phyloP scores from a whole-genome alignment of 2,329 filamentous ascomycete species.

The Plectosphaerella plurivora region DNA sequence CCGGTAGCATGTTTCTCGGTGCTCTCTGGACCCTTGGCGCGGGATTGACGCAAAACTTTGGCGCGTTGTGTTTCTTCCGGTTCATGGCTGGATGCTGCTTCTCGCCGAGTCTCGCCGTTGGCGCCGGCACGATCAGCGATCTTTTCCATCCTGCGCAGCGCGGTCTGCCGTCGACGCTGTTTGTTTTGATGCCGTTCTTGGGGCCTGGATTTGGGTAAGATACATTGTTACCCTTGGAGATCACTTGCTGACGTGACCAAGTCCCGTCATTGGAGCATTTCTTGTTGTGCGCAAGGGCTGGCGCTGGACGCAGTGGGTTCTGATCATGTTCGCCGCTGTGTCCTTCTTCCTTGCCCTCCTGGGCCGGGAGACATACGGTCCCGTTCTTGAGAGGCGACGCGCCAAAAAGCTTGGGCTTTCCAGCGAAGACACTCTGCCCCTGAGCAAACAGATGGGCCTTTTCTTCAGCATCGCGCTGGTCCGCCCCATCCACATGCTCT shows the following conservation, averaged over 20 bases:
- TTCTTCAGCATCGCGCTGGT: conserved; percentile 40
- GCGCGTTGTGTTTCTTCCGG: conserved; percentile 45
- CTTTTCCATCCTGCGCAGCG: conserved; percentile 37
- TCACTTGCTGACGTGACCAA: conserved; percentile 15
- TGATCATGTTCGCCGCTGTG: conserved; percentile 30
- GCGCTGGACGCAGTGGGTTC: conserved; percentile 50
- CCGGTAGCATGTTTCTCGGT: conserved; percentile 38
- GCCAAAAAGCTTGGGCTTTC: conserved; percentile 28
- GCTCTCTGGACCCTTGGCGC: conserved; percentile 53
- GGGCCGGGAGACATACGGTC: conserved; percentile 50
- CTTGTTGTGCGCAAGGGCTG: conserved; percentile 39
- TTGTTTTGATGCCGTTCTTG: conserved; percentile 47
- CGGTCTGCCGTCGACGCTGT: conserved; percentile 37
- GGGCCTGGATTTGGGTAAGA: conserved; percentile 47
- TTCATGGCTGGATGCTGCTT: conserved; percentile 52
- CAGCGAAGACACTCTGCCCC: conserved; percentile 16
- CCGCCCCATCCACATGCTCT: conserved; percentile 52
- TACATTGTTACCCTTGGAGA: not conserved
- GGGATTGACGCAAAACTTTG: conserved; percentile 46
- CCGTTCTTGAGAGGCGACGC: conserved; percentile 36
- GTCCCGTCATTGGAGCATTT: conserved; percentile 45
- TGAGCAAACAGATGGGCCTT: conserved; percentile 6
- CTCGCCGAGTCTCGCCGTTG: conserved; percentile 43
- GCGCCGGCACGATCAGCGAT: conserved; percentile 45
- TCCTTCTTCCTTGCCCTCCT: conserved; percentile 33